Conservation (phyloP, 306 rosid species). For the Cyclanthera cordifolia region DNA sequence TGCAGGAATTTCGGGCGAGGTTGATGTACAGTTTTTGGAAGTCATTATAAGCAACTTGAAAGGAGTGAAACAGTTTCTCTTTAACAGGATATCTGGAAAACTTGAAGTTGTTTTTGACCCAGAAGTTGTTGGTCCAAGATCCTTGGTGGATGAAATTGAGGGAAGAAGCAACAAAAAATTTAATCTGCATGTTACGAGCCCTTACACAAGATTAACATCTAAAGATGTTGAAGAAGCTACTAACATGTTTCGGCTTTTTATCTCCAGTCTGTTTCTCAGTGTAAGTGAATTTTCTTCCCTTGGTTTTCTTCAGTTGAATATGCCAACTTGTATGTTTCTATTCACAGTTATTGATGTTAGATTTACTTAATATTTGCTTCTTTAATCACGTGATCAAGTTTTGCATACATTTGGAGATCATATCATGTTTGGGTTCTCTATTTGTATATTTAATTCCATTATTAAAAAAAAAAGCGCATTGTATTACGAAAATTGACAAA, state of each 20-base stretch:
- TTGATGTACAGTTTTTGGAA: slow-evolving; percentile 54
- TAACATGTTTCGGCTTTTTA: slow-evolving; percentile 62
- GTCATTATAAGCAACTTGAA: slow-evolving; percentile 47
- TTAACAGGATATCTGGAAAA: slow-evolving; percentile 46
- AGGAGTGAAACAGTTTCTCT: slow-evolving; percentile 55
- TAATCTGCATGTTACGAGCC: slow-evolving; percentile 57
- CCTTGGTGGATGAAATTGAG: slow-evolving; percentile 70
- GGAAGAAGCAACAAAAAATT: slow-evolving; percentile 55
- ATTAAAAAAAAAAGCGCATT: neutral
- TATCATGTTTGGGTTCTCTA: neutral
- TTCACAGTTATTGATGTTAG: neutral
- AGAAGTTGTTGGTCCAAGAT: slow-evolving; percentile 67
- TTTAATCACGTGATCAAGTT: neutral
- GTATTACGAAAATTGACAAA: neutral
- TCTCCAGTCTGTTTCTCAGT: slow-evolving; percentile 72
- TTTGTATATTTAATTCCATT: neutral
- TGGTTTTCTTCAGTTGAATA: neutral
- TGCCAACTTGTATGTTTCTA: neutral
- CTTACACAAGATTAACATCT: slow-evolving; percentile 68
- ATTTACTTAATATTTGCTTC: neutral
- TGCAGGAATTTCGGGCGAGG: slow-evolving; percentile 46
- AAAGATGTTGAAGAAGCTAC: slow-evolving; percentile 59
- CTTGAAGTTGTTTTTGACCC: slow-evolving; percentile 78
- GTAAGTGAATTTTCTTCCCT: slow-evolving; percentile 41
- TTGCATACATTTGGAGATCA: neutral